These are phyloP conservation scores for Canavalia gladiata DNA, from an alignment of 306 rosid species.

Conservation along the genomic window DNA sequence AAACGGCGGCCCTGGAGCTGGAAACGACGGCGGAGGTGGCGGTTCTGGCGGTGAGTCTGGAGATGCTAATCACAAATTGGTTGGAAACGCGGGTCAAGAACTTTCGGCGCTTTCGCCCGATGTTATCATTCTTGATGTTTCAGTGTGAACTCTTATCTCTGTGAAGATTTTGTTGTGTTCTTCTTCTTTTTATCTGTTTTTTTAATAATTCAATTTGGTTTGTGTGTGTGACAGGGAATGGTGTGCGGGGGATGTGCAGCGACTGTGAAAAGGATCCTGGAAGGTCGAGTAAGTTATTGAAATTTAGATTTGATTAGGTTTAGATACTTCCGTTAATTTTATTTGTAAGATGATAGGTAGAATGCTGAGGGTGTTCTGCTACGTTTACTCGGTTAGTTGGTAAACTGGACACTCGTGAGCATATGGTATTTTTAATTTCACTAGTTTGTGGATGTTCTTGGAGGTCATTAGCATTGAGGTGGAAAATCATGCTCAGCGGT, in stretches of 20 bases:
- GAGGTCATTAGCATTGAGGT: constrained; percentile 5
- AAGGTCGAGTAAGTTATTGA: constrained; percentile 72
- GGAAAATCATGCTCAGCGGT: background rate
- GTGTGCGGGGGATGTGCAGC: constrained; percentile 92
- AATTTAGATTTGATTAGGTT: constrained; percentile 34
- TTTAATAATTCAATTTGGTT: constrained; percentile 10
- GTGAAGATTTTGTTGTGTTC: background rate
- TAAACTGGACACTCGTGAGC: constrained; percentile 2
- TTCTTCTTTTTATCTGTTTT: background rate
- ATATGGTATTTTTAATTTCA: background rate
- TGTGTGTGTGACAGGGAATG: constrained; percentile 64
- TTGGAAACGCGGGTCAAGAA: constrained; percentile 64
- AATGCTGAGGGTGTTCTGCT: constrained; percentile 29
- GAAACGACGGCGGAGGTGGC: constrained; percentile 58
- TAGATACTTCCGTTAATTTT: constrained; percentile 25
- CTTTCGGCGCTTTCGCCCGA: constrained; percentile 63
- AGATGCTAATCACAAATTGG: constrained; percentile 59
- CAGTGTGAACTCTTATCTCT: constrained; percentile 58
- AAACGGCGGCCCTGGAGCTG: constrained; percentile 60
- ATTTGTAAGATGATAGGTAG: constrained; percentile 31
- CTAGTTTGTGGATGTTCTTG: constrained; percentile 18
- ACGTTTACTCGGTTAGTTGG: background rate
- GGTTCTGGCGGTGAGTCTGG: constrained; percentile 65
- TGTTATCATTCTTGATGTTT: constrained; percentile 89
- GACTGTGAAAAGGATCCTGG: constrained; percentile 87